phyloP scores from a whole-genome alignment of 805 yeast species.

The Saccharomycopsis javanensis region DNA sequence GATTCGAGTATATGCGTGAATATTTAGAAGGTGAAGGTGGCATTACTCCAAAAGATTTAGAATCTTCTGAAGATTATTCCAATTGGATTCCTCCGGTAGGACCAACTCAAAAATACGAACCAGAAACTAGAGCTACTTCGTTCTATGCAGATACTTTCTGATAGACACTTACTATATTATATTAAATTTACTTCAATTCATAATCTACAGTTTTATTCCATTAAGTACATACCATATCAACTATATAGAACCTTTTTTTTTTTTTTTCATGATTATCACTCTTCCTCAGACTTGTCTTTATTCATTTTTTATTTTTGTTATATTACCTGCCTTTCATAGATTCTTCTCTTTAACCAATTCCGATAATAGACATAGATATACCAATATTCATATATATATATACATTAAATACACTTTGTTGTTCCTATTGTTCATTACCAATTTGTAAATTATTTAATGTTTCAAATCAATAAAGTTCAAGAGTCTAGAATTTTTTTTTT shows the following conservation, averaged over 20 bases:
- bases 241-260: no score
- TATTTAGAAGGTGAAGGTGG: slow-evolving; percentile 1
- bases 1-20: not conserved
- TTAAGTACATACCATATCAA: not conserved
- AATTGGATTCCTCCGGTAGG: not conserved
- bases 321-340: not conserved
- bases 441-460: not conserved
- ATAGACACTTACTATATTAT: not conserved
- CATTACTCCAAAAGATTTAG: not conserved
- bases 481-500: no score
- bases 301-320: not conserved
- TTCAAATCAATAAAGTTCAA: not conserved
- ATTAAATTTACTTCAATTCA: no score
- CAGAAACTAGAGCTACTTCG: not conserved
- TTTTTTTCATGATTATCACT: not conserved
- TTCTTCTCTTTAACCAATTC: not conserved
- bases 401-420: not conserved
- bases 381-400: not conserved
- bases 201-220: no score
- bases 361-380: slow-evolving; percentile 1
- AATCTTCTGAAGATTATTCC: not conserved
- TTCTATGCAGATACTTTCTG: not conserved
- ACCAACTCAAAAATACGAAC: not conserved
- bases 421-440: not conserved
- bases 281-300: not conserved